Percentiles rank a stretch among this genome's conserved stretches.
Conservation (phyloP, 352 stramenopile genomes). For the Saprolegnia parasitica region DNA sequence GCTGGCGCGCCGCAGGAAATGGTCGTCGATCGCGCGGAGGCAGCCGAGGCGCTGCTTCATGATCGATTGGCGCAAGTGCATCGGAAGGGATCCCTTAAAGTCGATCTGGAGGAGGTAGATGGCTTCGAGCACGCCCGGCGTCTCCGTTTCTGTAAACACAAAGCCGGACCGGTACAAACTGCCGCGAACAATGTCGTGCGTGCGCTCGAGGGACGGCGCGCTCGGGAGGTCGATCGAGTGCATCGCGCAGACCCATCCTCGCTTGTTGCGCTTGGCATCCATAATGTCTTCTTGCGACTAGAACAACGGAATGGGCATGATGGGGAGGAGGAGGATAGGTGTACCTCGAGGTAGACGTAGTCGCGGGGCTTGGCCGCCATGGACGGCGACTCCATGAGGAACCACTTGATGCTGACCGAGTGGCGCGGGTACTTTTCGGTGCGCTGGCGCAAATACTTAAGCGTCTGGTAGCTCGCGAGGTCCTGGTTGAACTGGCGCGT, state of each 20-base stretch:
- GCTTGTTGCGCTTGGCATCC: conserved; percentile 59
- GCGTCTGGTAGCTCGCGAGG: conserved; percentile 65
- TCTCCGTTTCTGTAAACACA: conserved; percentile 77
- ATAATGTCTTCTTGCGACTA: conserved; percentile 82
- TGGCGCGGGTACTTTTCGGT: conserved; percentile 73
- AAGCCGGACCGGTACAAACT: conserved; percentile 82
- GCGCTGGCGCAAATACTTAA: conserved; percentile 54
- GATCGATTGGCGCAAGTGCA: conserved; percentile 20
- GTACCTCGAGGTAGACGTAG: conserved; percentile 79
- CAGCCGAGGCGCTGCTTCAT: conserved; percentile 25
- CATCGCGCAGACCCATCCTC: conserved; percentile 63
- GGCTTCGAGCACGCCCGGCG: conserved; percentile 72
- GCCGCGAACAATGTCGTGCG: conserved; percentile 64
- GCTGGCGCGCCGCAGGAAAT: conserved; percentile 12
- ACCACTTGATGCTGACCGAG: conserved; percentile 78
- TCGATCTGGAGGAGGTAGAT: conserved; percentile 83
- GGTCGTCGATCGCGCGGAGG: conserved; percentile 19
- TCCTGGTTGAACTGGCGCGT: conserved; percentile 34
- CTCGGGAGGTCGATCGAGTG: conserved; percentile 84
- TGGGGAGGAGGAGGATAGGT: conserved; percentile 41
- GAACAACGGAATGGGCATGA: conserved; percentile 36
- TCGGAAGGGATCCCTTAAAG: conserved; percentile 48
- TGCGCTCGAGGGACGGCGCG: conserved; percentile 73
- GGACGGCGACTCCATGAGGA: conserved; percentile 60
- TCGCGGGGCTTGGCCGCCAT: conserved; percentile 70